phyloP scores from a whole-genome alignment of 2,329 filamentous ascomycete genomes.

The Aureobasidium sp. region DNA sequence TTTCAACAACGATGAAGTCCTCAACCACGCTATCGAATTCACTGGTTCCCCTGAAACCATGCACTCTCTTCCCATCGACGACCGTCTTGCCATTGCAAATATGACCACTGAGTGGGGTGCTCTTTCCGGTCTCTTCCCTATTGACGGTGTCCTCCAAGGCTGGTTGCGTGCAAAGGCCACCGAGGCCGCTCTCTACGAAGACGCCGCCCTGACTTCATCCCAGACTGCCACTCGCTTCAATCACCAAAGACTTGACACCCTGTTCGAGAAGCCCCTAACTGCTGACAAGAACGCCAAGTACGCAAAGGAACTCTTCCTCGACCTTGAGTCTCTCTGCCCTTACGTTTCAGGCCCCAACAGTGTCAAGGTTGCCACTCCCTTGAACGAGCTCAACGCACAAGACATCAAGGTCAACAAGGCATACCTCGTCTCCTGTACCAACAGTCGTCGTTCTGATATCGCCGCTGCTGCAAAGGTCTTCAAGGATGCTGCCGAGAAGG shows the following conservation, averaged over 20 bases:
- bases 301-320: conserved; percentile 72
- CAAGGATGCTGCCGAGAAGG: conserved; percentile 54
- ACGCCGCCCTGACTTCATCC: conserved; percentile 37
- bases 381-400: conserved; percentile 62
- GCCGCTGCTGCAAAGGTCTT: conserved; percentile 78
- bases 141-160: conserved; percentile 60
- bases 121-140: conserved; percentile 67
- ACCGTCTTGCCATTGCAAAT: conserved; percentile 65
- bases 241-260: conserved; percentile 63
- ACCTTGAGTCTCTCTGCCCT: conserved; percentile 75
- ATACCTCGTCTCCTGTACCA: conserved; percentile 87
- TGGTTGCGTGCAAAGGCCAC: conserved; percentile 78
- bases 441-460: conserved; percentile 72
- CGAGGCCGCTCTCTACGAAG: conserved; percentile 52
- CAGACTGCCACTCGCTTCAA: conserved; percentile 53
- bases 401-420: conserved; percentile 74
- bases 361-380: conserved; percentile 75
- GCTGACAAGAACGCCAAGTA: conserved; percentile 75
- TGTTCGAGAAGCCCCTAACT: conserved; percentile 56
- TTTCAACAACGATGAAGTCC: conserved; percentile 78
- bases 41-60: conserved; percentile 72
- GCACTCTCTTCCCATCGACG: conserved; percentile 61
- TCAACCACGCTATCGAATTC: conserved; percentile 90
- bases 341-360: conserved; percentile 85
- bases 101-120: conserved; percentile 82